A percentile compares a stretch with the other conserved stretches of the same genome.
Conservation (phyloP, 2,329 filamentous ascomycete genomes). For the Purpureocillium takamizusanense region DNA sequence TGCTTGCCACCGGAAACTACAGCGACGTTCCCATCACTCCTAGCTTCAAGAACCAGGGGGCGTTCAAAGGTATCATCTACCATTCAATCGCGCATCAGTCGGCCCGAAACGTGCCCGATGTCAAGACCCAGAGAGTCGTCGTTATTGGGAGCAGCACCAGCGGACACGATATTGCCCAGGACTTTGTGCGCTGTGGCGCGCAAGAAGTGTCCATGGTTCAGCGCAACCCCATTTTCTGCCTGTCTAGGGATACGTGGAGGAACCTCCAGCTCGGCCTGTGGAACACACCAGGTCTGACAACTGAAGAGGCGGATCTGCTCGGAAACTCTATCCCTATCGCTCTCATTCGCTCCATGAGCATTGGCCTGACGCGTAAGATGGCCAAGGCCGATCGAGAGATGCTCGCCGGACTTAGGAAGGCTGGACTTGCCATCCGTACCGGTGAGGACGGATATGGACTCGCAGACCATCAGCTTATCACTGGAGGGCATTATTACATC, state of each 20-base stretch:
- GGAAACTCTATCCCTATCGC: conserved; percentile 32
- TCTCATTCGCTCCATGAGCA: conserved; percentile 29
- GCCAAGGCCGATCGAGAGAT: too few species aligned
- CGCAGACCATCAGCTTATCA: conserved; percentile 25
- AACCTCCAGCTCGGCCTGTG: conserved; percentile 30
- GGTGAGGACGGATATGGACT: conserved; percentile 25
- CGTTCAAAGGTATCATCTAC: too few species aligned
- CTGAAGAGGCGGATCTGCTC: conserved; percentile 40
- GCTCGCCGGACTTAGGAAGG: conserved; percentile 12
- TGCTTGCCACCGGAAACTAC: too few species aligned
- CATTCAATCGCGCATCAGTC: too few species aligned
- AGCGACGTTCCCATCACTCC: too few species aligned
- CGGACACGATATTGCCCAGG: conserved; percentile 40
- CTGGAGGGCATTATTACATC: conserved; percentile 31
- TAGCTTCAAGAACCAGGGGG: too few species aligned
- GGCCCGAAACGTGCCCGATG: conserved; percentile 7
- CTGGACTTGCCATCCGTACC: conserved; percentile 30
- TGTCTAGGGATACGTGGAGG: conserved; percentile 30
- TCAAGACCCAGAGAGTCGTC: conserved; percentile 29
- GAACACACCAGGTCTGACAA: conserved; percentile 26
- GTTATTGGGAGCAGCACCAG: conserved; percentile 40
- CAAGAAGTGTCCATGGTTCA: conserved; percentile 42
- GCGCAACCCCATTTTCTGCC: conserved; percentile 39
- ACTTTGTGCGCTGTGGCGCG: conserved; percentile 38
- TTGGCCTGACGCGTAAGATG: conserved; percentile 31